Evolutionary conservation across 345 rosid species (phyloP).

Genomic region (Erodium maritimum): DNA sequence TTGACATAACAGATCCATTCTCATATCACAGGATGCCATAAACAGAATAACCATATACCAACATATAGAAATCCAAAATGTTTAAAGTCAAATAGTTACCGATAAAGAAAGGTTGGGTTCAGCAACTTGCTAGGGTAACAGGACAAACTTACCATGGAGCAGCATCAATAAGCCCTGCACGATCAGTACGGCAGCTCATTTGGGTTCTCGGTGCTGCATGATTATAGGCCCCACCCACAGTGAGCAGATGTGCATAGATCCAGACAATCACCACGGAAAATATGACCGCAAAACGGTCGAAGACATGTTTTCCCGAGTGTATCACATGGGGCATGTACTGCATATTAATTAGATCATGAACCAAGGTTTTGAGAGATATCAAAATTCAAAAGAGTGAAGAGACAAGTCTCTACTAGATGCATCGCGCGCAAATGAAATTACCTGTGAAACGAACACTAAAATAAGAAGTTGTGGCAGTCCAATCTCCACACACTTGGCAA

Average conservation of each 20-base stretch:
- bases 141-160: conserved; percentile 70
- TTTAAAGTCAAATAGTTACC: not conserved
- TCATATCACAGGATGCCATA: not conserved
- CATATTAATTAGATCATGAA: conserved; percentile 7
- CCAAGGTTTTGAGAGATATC: not conserved
- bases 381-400: not conserved
- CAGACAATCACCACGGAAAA: conserved; percentile 71
- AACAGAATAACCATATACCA: not conserved
- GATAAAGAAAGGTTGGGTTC: not conserved
- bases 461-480: conserved; percentile 82
- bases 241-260: conserved; percentile 88
- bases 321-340: conserved; percentile 83
- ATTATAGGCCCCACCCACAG: conserved; percentile 95
- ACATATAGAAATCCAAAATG: not conserved
- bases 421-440: conserved; percentile 11
- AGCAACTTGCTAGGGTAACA: conserved; percentile 8
- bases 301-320: conserved; percentile 35
- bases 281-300: conserved; percentile 81
- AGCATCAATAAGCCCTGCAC: conserved; percentile 78
- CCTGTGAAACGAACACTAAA: conserved; percentile 81
- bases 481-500: conserved; percentile 93
- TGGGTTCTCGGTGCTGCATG: conserved; percentile 53
- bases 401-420: not conserved
- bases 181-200: conserved; percentile 80
- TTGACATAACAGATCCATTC: not conserved